These are phyloP conservation scores for Raphanus raphanistrum DNA, from an alignment of 345 rosid genomes.

Conservation along the genomic window DNA sequence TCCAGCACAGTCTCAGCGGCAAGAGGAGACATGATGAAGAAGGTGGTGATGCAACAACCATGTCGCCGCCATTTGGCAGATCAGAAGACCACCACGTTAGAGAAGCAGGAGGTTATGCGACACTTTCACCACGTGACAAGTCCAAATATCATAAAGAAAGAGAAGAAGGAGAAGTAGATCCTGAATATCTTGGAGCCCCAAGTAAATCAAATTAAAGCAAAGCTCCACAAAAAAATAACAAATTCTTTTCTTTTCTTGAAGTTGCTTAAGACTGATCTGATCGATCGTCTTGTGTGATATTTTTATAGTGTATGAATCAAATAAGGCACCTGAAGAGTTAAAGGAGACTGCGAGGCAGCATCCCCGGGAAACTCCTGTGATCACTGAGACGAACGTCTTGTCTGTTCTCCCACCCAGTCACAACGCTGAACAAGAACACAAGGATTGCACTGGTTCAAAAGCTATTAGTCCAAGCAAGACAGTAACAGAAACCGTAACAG, in stretches of 20 bases:
- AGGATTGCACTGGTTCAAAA: constrained; percentile 11
- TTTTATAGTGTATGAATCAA: constrained; percentile 73
- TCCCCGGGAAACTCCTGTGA: constrained; percentile 47
- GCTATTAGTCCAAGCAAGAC: constrained; percentile 41
- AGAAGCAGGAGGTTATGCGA: constrained; percentile 42
- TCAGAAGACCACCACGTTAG: constrained; percentile 41
- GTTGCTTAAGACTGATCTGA: constrained; percentile 13
- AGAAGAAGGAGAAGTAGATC: constrained; percentile 31
- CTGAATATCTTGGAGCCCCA: constrained; percentile 76
- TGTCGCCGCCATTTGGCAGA: constrained; percentile 45
- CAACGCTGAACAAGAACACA: constrained; percentile 23
- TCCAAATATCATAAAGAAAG: constrained; percentile 37
- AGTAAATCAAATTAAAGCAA: constrained; percentile 38
- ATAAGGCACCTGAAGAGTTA: constrained; percentile 56
- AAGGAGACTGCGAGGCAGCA: constrained; percentile 52
- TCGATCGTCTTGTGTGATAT: constrained; percentile 8
- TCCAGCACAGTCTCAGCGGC: constrained; percentile 48
- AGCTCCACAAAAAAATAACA: background rate
- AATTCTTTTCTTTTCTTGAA: background rate
- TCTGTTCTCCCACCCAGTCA: constrained; percentile 38
- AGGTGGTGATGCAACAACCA: constrained; percentile 46
- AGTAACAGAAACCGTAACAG: constrained; percentile 41
- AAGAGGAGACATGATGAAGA: constrained; percentile 55
- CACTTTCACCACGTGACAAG: constrained; percentile 53
- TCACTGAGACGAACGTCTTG: constrained; percentile 48